phyloP scores from a whole-genome alignment of 2,329 filamentous ascomycete genomes.

The Purpureocillium lavendulum region DNA sequence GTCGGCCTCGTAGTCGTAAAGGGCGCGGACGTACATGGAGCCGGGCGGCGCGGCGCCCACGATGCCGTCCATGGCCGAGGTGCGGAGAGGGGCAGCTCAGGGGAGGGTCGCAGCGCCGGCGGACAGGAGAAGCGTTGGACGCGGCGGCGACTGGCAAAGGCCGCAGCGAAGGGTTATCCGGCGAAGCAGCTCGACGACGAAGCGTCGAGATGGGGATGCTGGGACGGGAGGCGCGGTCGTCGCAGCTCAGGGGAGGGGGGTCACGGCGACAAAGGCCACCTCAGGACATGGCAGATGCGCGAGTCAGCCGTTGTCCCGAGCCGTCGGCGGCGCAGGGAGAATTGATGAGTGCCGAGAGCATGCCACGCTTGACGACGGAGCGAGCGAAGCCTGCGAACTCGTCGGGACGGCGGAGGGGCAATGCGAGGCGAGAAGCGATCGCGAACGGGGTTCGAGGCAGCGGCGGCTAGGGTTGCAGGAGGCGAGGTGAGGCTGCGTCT shows the following conservation, averaged over 20 bases:
- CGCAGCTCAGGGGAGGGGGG: conserved; percentile 16
- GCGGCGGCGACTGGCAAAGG: conserved; percentile 15
- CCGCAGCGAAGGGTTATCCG: conserved; percentile 5
- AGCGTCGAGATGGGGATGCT: conserved; percentile 12
- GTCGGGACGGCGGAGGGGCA: too few species aligned
- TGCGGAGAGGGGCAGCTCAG: neutral
- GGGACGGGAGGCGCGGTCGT: neutral
- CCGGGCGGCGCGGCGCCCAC: conserved; percentile 51
- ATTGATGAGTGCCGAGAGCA: conserved; percentile 8
- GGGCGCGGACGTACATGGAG: conserved; percentile 84
- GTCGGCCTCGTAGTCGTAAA: conserved; percentile 97
- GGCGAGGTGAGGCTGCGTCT: too few species aligned
- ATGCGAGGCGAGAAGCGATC: too few species aligned
- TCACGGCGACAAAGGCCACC: conserved; percentile 19
- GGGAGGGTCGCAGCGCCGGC: neutral
- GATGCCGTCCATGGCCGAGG: conserved; percentile 48
- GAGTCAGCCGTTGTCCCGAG: conserved; percentile 20
- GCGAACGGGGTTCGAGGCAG: too few species aligned
- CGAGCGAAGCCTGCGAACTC: too few species aligned
- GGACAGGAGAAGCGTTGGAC: neutral
- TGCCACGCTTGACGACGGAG: conserved; percentile 6
- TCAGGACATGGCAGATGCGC: conserved; percentile 24
- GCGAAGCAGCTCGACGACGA: conserved; percentile 5
- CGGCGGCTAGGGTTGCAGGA: too few species aligned
- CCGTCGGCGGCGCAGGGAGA: conserved; percentile 13